Conservation (phyloP, 495 filamentous ascomycete species). For the Penicillium robsamsonii region DNA sequence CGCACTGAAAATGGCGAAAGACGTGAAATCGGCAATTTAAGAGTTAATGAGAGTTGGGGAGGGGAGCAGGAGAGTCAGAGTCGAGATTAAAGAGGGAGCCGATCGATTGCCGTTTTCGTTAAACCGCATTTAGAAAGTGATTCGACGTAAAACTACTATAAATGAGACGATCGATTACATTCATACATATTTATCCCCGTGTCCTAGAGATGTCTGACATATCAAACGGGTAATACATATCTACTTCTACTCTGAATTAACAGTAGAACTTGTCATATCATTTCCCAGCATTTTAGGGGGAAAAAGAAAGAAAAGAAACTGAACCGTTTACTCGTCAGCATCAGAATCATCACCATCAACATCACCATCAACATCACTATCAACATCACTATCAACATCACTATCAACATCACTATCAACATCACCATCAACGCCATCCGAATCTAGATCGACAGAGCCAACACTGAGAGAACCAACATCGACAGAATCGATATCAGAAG, state of each 20-base stretch:
- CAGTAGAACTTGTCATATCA: background rate
- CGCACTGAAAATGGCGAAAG: background rate
- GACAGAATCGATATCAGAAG: too few relatives aligned
- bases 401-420: background rate
- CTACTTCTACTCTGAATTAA: background rate
- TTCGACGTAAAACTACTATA: background rate
- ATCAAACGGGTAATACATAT: background rate
- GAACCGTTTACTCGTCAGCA: background rate
- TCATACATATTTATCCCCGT: background rate
- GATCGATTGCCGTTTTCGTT: constrained; percentile 13
- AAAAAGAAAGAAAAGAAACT: background rate
- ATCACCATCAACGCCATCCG: background rate
- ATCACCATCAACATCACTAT: too few relatives aligned
- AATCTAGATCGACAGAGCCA: background rate
- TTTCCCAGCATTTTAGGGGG: background rate
- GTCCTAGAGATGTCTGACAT: background rate
- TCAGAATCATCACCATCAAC: too few relatives aligned
- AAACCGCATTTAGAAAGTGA: background rate
- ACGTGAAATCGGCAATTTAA: background rate
- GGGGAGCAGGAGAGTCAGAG: background rate
- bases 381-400: background rate
- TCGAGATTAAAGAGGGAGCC: background rate
- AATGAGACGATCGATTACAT: background rate
- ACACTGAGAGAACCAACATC: background rate
- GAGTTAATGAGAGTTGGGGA: background rate